Evolutionary conservation across 2,329 filamentous ascomycete species (phyloP).

Genomic region (Magnaporthiopsis incrustans): DNA sequence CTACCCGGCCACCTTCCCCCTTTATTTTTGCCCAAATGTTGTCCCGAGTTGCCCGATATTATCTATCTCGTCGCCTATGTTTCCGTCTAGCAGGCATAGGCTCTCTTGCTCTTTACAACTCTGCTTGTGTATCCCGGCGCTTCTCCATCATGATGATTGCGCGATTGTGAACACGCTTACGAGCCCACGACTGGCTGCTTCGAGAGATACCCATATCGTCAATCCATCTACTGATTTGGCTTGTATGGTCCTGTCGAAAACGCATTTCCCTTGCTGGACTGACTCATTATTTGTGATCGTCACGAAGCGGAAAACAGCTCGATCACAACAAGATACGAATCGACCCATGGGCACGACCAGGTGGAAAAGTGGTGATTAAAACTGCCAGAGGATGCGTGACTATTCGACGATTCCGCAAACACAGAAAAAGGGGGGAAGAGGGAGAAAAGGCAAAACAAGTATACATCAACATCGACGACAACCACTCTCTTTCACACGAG

Average conservation of each 20-base stretch:
- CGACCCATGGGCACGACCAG: slow-evolving; percentile 9
- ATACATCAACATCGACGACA: background rate
- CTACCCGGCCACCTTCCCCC: background rate
- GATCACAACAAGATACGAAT: background rate
- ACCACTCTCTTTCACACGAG: background rate
- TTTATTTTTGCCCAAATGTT: background rate
- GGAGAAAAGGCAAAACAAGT: slow-evolving; percentile 9
- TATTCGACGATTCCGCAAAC: background rate
- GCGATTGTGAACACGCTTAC: slow-evolving; percentile 9
- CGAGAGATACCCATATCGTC: background rate
- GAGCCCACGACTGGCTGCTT: background rate
- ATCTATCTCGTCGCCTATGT: background rate
- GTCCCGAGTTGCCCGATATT: background rate
- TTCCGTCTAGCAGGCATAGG: background rate
- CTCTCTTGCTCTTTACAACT: slow-evolving; percentile 8
- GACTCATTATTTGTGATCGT: background rate
- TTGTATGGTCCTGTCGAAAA: too few species aligned
- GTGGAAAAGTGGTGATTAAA: slow-evolving; percentile 6
- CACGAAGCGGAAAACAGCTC: background rate
- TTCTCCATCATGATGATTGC: slow-evolving; percentile 9
- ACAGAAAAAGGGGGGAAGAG: slow-evolving; percentile 8
- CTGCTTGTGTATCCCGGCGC: background rate
- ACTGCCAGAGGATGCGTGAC: background rate
- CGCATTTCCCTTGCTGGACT: too few species aligned
- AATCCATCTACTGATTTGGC: background rate